Conservation (phyloP, 116 monocot species). For the Phalaenopsis hybrid region DNA sequence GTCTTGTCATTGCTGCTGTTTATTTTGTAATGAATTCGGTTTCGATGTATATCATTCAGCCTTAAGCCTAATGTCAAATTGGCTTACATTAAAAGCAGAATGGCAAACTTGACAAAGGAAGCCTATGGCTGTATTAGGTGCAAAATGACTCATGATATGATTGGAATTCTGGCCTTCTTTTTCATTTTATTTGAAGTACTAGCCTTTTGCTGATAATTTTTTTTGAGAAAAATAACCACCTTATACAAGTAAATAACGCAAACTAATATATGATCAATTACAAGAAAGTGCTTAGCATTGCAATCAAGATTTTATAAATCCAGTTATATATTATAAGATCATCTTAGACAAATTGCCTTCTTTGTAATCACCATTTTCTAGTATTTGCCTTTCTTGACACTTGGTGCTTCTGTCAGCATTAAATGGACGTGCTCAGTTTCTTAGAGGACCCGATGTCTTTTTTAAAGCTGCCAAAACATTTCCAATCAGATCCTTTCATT, state of each 20-base stretch:
- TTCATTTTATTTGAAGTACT: neutral
- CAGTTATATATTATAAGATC: neutral
- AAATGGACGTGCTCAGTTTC: conserved; percentile 11
- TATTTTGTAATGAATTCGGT: neutral
- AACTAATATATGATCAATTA: neutral
- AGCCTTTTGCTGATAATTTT: neutral
- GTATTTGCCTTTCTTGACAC: conserved; percentile 2
- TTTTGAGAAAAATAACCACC: neutral
- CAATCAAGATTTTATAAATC: neutral
- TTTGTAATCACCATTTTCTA: neutral
- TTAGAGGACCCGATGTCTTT: conserved; percentile 1
- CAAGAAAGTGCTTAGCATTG: neutral
- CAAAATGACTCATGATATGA: neutral
- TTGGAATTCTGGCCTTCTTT: conserved; percentile 1
- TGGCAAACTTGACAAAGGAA: neutral
- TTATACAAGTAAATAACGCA: neutral
- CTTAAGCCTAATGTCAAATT: neutral
- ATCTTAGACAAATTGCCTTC: neutral
- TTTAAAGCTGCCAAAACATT: conserved; percentile 9
- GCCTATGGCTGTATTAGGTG: neutral
- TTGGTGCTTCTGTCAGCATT: conserved; percentile 11
- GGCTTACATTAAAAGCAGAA: neutral
- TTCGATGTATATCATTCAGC: neutral
- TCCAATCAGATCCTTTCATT: conserved; percentile 49
- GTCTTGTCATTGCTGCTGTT: neutral